phyloP scores from a whole-genome alignment of 2,329 filamentous ascomycete genomes.

The Curvularia spicifera region DNA sequence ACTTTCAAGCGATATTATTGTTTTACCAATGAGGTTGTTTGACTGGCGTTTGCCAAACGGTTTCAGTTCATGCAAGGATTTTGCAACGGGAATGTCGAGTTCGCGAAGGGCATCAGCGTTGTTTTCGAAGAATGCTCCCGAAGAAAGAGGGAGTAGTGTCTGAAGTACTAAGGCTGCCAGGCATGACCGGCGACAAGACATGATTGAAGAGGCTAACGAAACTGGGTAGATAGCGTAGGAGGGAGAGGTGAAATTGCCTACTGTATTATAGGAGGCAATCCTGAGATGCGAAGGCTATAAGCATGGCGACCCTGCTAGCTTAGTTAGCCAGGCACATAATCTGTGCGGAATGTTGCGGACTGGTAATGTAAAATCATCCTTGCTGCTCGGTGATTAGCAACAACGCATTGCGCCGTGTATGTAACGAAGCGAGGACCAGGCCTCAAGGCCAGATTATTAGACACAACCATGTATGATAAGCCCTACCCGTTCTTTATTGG shows the following conservation, averaged over 20 bases:
- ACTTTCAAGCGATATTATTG: not conserved
- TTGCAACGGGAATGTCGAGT: slow-evolving; percentile 1
- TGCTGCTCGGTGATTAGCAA: not conserved
- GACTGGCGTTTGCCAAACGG: not conserved
- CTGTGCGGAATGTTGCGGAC: not conserved
- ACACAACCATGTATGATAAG: not conserved
- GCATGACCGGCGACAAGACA: not conserved
- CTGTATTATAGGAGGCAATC: not conserved
- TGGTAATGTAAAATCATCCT: not conserved
- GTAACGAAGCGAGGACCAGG: not conserved
- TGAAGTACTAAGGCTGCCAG: not conserved
- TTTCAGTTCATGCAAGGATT: not conserved
- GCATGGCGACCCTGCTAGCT: not conserved
- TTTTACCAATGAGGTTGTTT: not conserved
- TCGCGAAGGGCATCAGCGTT: slow-evolving; percentile 1
- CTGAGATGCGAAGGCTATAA: not conserved
- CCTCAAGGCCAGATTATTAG: not conserved
- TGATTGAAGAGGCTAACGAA: not conserved
- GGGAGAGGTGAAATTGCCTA: not conserved
- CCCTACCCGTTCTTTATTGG: not conserved
- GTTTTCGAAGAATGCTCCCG: not conserved
- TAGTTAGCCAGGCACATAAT: not conserved
- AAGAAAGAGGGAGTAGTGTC: not conserved
- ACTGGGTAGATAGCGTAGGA: not conserved
- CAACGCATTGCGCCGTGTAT: not conserved